phyloP scores from a whole-genome alignment of 177 flowering plant species.

The Vitis hybrid region DNA sequence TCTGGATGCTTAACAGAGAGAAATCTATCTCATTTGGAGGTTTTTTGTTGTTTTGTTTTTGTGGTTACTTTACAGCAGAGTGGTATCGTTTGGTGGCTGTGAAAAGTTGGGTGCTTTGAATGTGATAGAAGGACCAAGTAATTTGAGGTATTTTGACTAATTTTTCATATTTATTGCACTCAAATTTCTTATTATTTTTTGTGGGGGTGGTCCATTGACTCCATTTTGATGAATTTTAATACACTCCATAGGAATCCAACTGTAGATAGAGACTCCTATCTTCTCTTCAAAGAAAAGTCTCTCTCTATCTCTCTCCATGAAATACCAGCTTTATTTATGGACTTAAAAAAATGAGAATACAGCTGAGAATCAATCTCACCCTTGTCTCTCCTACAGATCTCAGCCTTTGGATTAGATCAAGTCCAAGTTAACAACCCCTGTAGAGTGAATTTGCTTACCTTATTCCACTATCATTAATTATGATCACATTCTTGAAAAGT shows the following conservation, averaged over 20 bases:
- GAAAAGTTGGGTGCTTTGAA: constrained; percentile 16
- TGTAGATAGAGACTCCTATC: constrained; percentile 39
- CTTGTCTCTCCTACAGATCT: not conserved
- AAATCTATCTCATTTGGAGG: not conserved
- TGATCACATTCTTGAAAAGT: constrained; percentile 7
- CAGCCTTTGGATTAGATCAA: constrained; percentile 11
- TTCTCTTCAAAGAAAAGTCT: constrained; percentile 83
- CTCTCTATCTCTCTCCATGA: constrained; percentile 10
- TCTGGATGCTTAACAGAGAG: not conserved
- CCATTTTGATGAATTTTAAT: constrained; percentile 18
- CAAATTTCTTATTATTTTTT: constrained; percentile 8
- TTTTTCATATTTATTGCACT: not conserved
- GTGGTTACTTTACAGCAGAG: constrained; percentile 1
- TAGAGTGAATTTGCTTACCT: not conserved
- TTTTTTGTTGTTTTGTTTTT: not conserved
- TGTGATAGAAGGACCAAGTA: constrained; percentile 14
- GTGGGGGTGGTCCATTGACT: constrained; percentile 26
- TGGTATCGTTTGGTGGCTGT: constrained; percentile 11
- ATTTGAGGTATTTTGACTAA: constrained; percentile 17
- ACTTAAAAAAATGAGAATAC: constrained; percentile 11
- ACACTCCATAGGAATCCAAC: constrained; percentile 28
- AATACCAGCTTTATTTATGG: constrained; percentile 6
- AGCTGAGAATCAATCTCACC: constrained; percentile 11
- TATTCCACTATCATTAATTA: not conserved
- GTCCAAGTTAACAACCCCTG: not conserved